Base-by-base conservation (phyloP, 768 basidiomycete genomes). In the Kwoniella sp. region DNA sequence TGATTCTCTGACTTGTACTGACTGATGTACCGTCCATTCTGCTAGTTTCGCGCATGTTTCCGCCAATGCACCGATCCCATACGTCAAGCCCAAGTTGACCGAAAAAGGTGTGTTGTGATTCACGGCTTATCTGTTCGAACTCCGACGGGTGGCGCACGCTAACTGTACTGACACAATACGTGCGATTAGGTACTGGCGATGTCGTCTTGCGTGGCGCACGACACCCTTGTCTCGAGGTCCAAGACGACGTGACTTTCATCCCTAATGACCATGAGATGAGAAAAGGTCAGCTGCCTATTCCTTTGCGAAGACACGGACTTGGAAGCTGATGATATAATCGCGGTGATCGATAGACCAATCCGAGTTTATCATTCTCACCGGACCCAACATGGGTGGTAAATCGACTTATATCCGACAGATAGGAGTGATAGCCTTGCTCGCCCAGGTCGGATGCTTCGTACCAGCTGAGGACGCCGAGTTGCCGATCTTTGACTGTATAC, bases 351-450 rank as follows among this genome's bases (percentile, higher is more conserved):
- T 64, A 91, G 91, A 86, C 59, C 84, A 88, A 66, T 92, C 91
- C 70, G 95, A 97, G 79, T 94, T 99, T 81, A 89, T 92, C 67
- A 94, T 98, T 60, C 94, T 98, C 71, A 97, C 95, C 23, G 96
- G 96, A 4, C 96, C 96, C 0, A 99, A 99, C 81, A 97, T 97
- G 91, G 96, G 96, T 58, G 96, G 96, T 65, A 99, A 99, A 82
- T 93, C 91, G 54, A 97, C 95, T 0, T 97, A 94, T 73, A 95
- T 98, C 72, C 90, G 74, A n/a, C 75, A 89, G 88, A 89, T 91
- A 38, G 96, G 94, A 1, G 93, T 95, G n/a, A 92, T 97, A 68
- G 90, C 89, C 0, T 86, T 99, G 7, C 92, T 99, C 90, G 93
- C 93, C 0, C 95, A 99, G 78, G 86, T 89, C 1, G 96, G 96